Base-by-base conservation (phyloP, 495 filamentous ascomycete species). In the Neurospora hispaniola region DNA sequence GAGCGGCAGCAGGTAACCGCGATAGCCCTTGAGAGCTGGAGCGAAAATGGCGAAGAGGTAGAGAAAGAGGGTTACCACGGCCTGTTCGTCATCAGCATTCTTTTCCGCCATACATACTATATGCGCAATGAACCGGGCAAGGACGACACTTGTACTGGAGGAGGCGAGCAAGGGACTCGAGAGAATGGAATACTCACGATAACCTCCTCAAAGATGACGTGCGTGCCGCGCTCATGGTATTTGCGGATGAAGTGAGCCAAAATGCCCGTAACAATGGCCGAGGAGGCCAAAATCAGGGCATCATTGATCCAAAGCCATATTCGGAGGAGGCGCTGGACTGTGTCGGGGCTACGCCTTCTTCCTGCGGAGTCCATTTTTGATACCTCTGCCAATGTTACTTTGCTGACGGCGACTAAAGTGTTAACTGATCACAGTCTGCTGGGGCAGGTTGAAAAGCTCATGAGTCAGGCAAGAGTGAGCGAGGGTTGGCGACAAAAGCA, bases 1-100 rank as follows among this genome's bases (percentile, higher is more conserved):
- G 31, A 80, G 75, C 23, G 79, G 79, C 42, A 79, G 59, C 35
- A 78, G 70, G 69, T 80, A 78, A 39, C 79, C 79, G 27, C 73
- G 76, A 73, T 80, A 80, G 4, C 69, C 71, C 62, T 79, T 80
- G 69, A 80, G 42, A 14, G 48, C 39, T 7, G 78, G 78, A 62
- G 77, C 39, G 70, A 76, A 71, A 44, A 78, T 31, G 54, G 75
- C 73, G 42, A 78, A 68, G 16, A 79, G 48, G 70, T 77, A 79
- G 6, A 77, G 5, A 69, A 79, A 76, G 12, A 79, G 74, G 3
- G 77, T 79, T 12, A 79, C 2, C 4, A 79, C 77, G 42, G 76
- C 72, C 74, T 16, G n/a, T 4, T 4, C 27, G 4, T 16, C 5
- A 16, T 41, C 70, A 31, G 20, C 27, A 71, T 39, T 62, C 18